Evolutionary conservation across 2,329 filamentous ascomycete species (phyloP), one percentile per base, ranked within the genome.

Genomic region (Thielaviopsis punctulata): DNA sequence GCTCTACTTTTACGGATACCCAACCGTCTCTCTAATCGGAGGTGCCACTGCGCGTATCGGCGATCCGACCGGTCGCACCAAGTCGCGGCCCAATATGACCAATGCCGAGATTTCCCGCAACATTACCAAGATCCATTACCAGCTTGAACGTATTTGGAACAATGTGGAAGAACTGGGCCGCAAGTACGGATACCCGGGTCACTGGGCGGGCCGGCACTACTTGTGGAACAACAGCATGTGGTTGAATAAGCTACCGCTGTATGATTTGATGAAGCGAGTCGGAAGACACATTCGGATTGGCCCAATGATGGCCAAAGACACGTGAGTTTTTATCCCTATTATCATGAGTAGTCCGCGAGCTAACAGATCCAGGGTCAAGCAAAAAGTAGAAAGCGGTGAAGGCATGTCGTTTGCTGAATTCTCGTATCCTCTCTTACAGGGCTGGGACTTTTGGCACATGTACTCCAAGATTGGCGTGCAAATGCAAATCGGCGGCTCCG

Each of bases 361-460:
- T 66, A 52, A 64, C 52, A 23, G 9, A 5, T 21, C n/a, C 24
- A 71, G 69, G 30, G 88, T 93, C 52, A 92, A 87, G 66, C 81
- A 79, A 53, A 86, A 88, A 62, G 75, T 96, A 72, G 75, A 76
- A n/a, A 80, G 80, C 51, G 86, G 87, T 36, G 85, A 92, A 57
- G 93, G 92, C 59, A 90, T 98, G 83, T 93, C 89, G 0, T 84
- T 93, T 60, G 82, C 86, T 33, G 92, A 98, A 63, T 95, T 98
- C 65, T 77, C 80, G 43, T 98, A 98, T 62, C 92, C 93, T 1
- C 68, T 98, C 15, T 78, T 96, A 60, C 92, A 98, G 64, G 88
- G 84, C 21, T 96, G 89, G 84, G 92, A 98, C 64, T 98, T 89
- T 78, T 96, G 86, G 86, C 75, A 85, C 59, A 75, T 96, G 68